Evolutionary conservation across 2,329 filamentous ascomycete genomes (phyloP), one percentile per base, ranked within the genome.

Genomic region (Paradendryphiella salina): DNA sequence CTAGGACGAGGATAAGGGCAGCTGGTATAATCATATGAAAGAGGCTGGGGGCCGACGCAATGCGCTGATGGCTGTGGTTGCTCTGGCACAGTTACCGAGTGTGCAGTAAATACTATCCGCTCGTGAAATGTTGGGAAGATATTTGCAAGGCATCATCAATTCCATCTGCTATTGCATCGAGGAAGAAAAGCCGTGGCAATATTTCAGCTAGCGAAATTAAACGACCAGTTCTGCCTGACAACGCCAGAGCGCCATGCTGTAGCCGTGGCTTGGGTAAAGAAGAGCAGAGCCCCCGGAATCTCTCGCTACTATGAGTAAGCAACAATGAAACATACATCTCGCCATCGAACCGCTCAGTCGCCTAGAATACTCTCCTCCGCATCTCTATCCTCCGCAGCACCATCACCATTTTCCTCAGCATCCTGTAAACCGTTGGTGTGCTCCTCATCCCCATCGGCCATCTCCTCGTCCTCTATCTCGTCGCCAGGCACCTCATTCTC

Each of bases 301-400:
- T 33, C 41, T 37, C 32, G 15, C 37, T 23, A 34, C n/a, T 31
- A 44, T 44, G 28, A 28, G 23, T 2, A 33, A n/a, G 40, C 31
- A 40, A 38, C 26, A 29, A 38, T 10, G 14, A 38, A 40, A 28
- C 15, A 32, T 14, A 33, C 13, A 32, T 23, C 23, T n/a, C 28
- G 17, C 29, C 39, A 14, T 42, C 29, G 33, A 31, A 31, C 9
- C 29, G 13, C 23, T 62, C 52, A 74, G 50, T 75, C 76, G 4
- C 75, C 76, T 13, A 77, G 58, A 17, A 77, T 71, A 47, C 74
- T 76, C 61, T 77, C 75, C 40, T 63, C 50, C 7, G 28, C 76
- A 31, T 80, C 75, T 10, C 48, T 64, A 17, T 69, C 64, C 20
- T 54, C 44, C 20, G 61, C 65, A 20, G 66, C 69, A 9, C 63